Conservation (phyloP, 352 stramenopile species). For the Phytophthora parvispora region DNA sequence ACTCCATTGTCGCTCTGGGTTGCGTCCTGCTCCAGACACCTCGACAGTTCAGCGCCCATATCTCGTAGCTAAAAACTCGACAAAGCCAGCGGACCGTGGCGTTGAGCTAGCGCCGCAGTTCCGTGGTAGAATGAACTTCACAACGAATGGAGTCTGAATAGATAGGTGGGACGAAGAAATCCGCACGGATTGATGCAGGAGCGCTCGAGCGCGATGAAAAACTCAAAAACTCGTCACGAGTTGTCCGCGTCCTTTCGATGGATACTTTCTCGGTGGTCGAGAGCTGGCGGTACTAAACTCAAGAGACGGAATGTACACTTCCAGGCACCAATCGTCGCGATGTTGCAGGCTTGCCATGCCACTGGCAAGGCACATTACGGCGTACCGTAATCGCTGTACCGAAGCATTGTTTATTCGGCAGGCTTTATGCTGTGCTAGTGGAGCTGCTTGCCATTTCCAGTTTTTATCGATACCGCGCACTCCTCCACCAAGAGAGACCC, state of each 20-base stretch:
- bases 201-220: neutral
- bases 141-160: neutral
- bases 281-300: neutral
- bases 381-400: neutral
- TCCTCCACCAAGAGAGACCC: no score
- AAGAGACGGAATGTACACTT: neutral
- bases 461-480: no score
- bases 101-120: neutral
- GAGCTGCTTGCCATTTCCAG: no score
- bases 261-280: constrained; percentile 35
- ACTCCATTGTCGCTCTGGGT: constrained; percentile 52
- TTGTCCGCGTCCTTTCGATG: constrained; percentile 24
- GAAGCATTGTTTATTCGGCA: no score
- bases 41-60: constrained; percentile 61
- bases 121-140: neutral
- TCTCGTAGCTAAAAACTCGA: neutral
- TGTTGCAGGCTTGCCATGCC: no score
- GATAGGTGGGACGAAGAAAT: neutral
- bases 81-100: neutral
- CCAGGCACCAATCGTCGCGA: constrained; percentile 14
- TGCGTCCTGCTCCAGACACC: constrained; percentile 52
- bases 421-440: no score
- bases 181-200: neutral
- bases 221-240: neutral
- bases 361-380: no score